These are phyloP conservation scores for Ophiostoma ips DNA, from an alignment of 2,329 filamentous ascomycete genomes.

Conservation along the genomic window DNA sequence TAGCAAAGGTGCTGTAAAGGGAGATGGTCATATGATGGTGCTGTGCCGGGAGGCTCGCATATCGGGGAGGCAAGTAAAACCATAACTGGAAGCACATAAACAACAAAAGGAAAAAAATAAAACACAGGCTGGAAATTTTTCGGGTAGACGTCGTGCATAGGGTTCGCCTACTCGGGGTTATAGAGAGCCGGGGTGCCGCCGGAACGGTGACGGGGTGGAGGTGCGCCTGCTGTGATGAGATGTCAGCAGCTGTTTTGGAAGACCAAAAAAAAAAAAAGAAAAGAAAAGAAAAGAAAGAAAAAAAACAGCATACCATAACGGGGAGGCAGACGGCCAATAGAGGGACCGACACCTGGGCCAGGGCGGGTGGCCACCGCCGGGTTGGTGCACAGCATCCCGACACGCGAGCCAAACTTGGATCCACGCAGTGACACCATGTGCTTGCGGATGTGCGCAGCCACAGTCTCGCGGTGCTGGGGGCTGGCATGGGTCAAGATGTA, in stretches of 20 bases:
- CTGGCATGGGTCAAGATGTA: conserved; percentile 87
- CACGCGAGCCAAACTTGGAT: conserved; percentile 95
- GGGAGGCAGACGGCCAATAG: conserved; percentile 46
- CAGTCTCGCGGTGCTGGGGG: conserved; percentile 79
- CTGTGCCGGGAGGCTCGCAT: not conserved
- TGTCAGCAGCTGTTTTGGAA: not conserved
- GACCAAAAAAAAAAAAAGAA: not conserved
- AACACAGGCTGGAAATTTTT: not conserved
- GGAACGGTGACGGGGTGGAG: conserved; percentile 8
- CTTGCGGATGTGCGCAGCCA: conserved; percentile 89
- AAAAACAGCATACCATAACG: conserved; percentile 32
- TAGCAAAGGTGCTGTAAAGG: conserved; percentile 21
- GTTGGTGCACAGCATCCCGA: conserved; percentile 98
- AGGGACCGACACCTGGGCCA: conserved; percentile 63
- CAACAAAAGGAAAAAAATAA: not conserved
- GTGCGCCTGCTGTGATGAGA: not conserved
- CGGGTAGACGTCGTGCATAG: not conserved
- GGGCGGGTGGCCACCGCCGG: conserved; percentile 79
- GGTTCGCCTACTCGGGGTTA: conserved; percentile 1
- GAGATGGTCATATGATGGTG: not conserved
- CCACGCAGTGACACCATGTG: conserved; percentile 98
- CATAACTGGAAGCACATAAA: not conserved
- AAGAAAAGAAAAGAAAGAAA: too few relatives aligned
- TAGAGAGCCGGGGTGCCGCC: conserved; percentile 1
- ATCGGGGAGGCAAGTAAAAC: not conserved